phyloP scores from a whole-genome alignment of 352 stramenopile species.

The Proteromonas lacertae region DNA sequence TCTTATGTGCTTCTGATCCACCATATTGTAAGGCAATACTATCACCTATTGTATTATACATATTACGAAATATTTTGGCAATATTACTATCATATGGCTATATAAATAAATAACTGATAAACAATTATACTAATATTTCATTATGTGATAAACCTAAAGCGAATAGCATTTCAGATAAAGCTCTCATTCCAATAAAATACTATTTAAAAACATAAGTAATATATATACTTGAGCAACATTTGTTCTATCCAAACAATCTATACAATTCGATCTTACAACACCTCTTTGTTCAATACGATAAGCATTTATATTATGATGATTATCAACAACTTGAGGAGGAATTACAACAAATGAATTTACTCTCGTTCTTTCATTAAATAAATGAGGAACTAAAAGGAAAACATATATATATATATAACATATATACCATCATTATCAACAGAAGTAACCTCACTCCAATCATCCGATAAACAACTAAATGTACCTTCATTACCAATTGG shows the following conservation, averaged over 20 bases:
- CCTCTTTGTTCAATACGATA: constrained; percentile 66
- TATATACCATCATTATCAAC: too few species aligned
- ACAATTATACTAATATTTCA: too few species aligned
- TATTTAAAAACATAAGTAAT: constrained; percentile 42
- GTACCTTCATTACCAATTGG: too few species aligned
- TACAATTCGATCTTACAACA: constrained; percentile 93
- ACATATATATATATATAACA: too few species aligned
- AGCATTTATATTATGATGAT: not conserved
- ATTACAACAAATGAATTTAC: not conserved
- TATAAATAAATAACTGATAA: too few species aligned
- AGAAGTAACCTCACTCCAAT: too few species aligned
- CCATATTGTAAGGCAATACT: constrained; percentile 95
- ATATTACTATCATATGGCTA: too few species aligned
- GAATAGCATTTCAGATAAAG: constrained; percentile 42
- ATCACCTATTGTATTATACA: constrained; percentile 62
- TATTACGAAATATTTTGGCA: constrained; percentile 2
- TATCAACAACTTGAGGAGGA: not conserved
- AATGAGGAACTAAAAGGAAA: too few species aligned
- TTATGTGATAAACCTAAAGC: constrained; percentile 7
- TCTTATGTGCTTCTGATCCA: constrained; percentile 91
- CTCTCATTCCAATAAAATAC: constrained; percentile 82
- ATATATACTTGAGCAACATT: constrained; percentile 55
- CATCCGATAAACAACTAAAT: too few species aligned
- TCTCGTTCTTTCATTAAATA: too few species aligned
- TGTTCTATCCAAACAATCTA: constrained; percentile 72